Conservation (phyloP, 2,329 filamentous ascomycete genomes). For the Colletotrichum tamarilloi region DNA sequence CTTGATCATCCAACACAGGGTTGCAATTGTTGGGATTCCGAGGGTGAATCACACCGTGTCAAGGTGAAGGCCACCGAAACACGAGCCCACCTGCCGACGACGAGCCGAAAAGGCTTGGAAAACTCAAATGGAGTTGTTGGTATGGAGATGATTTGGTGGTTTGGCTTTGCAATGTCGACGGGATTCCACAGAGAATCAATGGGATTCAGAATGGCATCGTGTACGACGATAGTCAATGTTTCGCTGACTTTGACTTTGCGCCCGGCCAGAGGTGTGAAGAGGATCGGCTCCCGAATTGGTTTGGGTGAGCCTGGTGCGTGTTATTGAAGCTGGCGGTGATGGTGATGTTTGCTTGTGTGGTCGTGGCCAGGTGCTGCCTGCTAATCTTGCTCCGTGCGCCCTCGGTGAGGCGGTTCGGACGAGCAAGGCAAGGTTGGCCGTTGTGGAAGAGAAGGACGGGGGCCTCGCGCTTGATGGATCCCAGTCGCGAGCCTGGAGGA, state of each 20-base stretch:
- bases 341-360: not conserved
- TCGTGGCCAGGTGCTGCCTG: conserved; percentile 26
- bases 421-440: not conserved
- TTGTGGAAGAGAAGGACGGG: not conserved
- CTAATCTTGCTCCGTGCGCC: not conserved
- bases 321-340: not conserved
- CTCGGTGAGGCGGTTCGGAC: conserved; percentile 22
- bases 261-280: not conserved
- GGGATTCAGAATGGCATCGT: not conserved
- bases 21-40: conserved; percentile 28
- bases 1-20: conserved; percentile 24
- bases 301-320: not conserved
- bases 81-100: conserved; percentile 9
- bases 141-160: conserved; percentile 20
- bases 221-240: not conserved
- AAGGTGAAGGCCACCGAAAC: conserved; percentile 32
- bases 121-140: conserved; percentile 12
- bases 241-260: not conserved
- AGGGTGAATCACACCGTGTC: conserved; percentile 30
- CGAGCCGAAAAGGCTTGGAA: not conserved
- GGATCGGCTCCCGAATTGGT: not conserved
- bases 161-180: conserved; percentile 10
- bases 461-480: not conserved
- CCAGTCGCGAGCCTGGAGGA: not conserved
- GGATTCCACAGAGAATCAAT: conserved; percentile 13